phyloP scores from a whole-genome alignment of 306 rosid genomes.

The Prunus padus region DNA sequence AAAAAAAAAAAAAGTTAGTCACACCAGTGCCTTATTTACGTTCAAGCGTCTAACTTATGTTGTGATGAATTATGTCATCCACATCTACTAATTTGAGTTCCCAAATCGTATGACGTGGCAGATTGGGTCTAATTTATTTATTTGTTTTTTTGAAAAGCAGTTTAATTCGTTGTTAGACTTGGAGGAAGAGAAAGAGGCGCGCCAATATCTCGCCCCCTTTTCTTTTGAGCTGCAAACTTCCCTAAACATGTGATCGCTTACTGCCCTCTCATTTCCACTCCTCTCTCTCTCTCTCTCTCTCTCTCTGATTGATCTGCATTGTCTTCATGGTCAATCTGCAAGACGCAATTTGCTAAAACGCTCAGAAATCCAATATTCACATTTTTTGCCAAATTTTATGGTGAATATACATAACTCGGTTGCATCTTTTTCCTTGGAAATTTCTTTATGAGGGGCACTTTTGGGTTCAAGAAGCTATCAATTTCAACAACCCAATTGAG shows the following conservation, averaged over 20 bases:
- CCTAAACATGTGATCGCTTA: constrained; percentile 49
- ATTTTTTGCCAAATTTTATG: background rate
- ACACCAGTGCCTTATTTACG: background rate
- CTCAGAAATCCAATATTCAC: constrained; percentile 12
- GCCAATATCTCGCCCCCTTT: constrained; percentile 55
- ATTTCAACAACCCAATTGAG: background rate
- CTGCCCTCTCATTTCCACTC: constrained; percentile 61
- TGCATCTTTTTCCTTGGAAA: background rate
- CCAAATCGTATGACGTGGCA: background rate
- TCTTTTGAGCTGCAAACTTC: constrained; percentile 29
- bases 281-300: constrained; percentile 26
- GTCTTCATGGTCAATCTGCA: constrained; percentile 12
- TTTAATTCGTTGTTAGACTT: constrained; percentile 28
- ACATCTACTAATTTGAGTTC: background rate
- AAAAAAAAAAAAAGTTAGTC: no score
- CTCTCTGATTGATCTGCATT: constrained; percentile 18
- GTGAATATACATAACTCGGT: background rate
- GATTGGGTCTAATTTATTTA: background rate
- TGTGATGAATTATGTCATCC: background rate
- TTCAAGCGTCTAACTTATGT: background rate
- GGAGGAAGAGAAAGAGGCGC: constrained; percentile 49
- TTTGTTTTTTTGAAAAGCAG: constrained; percentile 3
- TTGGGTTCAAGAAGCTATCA: background rate
- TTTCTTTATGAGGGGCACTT: constrained; percentile 2
- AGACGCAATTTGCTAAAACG: constrained; percentile 15